These are phyloP conservation scores for Diaporthe amygdali DNA, from an alignment of 2,329 filamentous ascomycete genomes.

Conservation along the genomic window DNA sequence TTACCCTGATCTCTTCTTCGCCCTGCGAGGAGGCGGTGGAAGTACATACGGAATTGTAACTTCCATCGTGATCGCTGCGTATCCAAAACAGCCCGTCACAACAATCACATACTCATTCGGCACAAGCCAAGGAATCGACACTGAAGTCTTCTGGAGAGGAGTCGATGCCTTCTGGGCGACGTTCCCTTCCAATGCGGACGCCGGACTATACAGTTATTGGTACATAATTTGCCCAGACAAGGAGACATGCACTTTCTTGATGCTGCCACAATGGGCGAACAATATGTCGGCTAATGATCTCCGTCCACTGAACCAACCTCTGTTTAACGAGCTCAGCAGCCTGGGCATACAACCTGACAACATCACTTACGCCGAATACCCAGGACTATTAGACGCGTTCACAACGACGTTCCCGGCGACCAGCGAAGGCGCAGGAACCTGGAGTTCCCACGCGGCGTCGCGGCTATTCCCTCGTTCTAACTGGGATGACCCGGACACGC, in stretches of 20 bases:
- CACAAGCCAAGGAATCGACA: constrained; percentile 46
- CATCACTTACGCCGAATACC: constrained; percentile 31
- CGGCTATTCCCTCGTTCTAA: constrained; percentile 42
- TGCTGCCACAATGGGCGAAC: constrained; percentile 25
- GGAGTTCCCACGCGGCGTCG: constrained; percentile 29
- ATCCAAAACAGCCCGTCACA: constrained; percentile 30
- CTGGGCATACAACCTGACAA: constrained; percentile 35
- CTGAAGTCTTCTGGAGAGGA: constrained; percentile 43
- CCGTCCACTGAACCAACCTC: constrained; percentile 8
- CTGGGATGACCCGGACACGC: constrained; percentile 32
- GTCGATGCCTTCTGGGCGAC: constrained; percentile 35
- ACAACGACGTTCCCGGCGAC: constrained; percentile 32
- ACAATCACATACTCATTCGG: constrained; percentile 35
- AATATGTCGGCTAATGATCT: constrained; percentile 11
- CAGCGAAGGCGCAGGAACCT: constrained; percentile 43
- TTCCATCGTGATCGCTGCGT: constrained; percentile 31
- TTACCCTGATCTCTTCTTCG: constrained; percentile 55
- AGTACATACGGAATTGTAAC: constrained; percentile 45
- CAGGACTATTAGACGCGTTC: constrained; percentile 36
- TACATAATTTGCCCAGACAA: constrained; percentile 28
- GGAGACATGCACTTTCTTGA: constrained; percentile 30
- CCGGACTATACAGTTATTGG: constrained; percentile 39
- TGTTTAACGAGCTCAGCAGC: constrained; percentile 54
- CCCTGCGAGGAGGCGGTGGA: constrained; percentile 51
- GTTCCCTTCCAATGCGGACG: constrained; percentile 34